Base-by-base conservation (phyloP, 305 asterid genomes). In the Withania somnifera region DNA sequence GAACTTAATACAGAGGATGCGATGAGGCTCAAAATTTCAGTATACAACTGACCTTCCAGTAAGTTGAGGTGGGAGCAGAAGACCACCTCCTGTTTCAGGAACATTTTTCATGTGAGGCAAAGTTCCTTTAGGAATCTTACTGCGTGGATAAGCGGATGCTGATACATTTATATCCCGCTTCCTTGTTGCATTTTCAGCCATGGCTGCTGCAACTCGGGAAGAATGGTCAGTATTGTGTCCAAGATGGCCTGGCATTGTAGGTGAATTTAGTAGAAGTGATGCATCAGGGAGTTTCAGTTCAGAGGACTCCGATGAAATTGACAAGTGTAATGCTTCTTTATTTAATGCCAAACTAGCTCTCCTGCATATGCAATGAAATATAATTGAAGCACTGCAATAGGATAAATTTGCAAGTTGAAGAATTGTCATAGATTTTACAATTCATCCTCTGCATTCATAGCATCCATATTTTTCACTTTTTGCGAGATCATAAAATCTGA, bases 151-250 rank as follows among this genome's bases (percentile, higher is more conserved):
- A 85, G 71, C 84, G 50, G 88, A 53, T 14, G 90, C 52, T 30
- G 90, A 76, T 50, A 84, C 88, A 30, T 83, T 91, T 80, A 86
- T 81, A 38, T 92, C 97, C 88, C 97, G 88, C 89, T 95, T 95
- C 82, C 93, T 83, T 36, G 94, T 88, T 71, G 88, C 94, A 64
- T 89, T 91, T 87, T 91, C 93, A 50, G 97, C 92, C 95, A 91
- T 91, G 30, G 98, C 98, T 80, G 90, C 94, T 71, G 98, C 97
- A 83, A 93, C 98, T 83, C 91, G 92, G 54, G 97, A 91, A 79
- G 96, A 86, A 87, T 92, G 97, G 76, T 91, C 94, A 14, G 83
- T 75, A 36, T 83, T 80, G 84, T 82, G 83, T 54, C 34, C 79
- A 32, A 83, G 83, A 82, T 86, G 84, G 69, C 95, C 88, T n/a